These are phyloP conservation scores for Dioscorea zingiberensis DNA, from an alignment of 106 monocot genomes.

Conservation along the genomic window DNA sequence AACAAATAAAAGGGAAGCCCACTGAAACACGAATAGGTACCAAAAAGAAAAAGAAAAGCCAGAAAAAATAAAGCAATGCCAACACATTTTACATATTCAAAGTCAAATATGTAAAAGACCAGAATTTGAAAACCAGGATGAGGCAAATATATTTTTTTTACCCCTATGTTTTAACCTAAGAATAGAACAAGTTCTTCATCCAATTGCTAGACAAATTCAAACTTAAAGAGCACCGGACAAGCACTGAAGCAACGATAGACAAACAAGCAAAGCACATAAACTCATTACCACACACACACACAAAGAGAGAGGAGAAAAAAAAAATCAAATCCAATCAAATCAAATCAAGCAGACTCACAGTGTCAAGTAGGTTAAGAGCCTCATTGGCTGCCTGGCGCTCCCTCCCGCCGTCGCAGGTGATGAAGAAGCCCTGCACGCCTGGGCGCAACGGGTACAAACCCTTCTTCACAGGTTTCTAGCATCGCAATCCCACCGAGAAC, in stretches of 20 bases:
- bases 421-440: constrained; percentile 91
- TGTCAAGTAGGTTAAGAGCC: constrained; percentile 72
- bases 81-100: too few species aligned
- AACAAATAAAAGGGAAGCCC: too few species aligned
- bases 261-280: background rate
- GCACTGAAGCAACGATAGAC: background rate
- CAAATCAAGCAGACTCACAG: constrained; percentile 20
- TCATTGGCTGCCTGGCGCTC: constrained; percentile 84
- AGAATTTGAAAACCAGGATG: too few species aligned
- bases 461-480: constrained; percentile 71
- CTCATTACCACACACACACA: background rate
- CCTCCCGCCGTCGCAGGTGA: constrained; percentile 92
- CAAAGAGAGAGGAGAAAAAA: background rate
- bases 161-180: background rate
- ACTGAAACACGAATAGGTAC: too few species aligned
- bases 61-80: too few species aligned
- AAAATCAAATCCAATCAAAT: background rate
- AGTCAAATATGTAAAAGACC: too few species aligned
- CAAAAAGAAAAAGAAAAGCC: too few species aligned
- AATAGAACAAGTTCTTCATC: background rate
- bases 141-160: too few species aligned
- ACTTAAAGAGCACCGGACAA: background rate
- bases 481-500: background rate
- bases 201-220: background rate
- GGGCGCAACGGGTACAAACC: constrained; percentile 67